These are phyloP conservation scores for Coleophoma crateriformis DNA, from an alignment of 2,329 filamentous ascomycete genomes.

Conservation along the genomic window DNA sequence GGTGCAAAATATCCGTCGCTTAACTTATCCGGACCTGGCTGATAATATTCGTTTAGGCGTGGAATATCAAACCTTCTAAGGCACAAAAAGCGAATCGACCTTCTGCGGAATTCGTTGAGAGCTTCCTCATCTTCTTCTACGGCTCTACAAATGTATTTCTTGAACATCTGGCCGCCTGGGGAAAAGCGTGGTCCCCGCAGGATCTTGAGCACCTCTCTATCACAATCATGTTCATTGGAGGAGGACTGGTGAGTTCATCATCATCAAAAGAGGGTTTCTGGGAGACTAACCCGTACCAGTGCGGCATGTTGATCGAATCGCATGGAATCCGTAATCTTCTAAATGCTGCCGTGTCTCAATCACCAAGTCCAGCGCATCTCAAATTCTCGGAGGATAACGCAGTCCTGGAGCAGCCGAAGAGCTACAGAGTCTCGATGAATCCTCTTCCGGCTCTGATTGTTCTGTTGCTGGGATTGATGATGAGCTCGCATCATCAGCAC, in stretches of 20 bases:
- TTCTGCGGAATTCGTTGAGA: slow-evolving; percentile 85
- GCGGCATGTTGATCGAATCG: slow-evolving; percentile 83
- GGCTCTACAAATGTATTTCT: slow-evolving; percentile 87
- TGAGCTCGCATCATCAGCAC: slow-evolving; percentile 75
- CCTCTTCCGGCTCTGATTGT: slow-evolving; percentile 85
- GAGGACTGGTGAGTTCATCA: slow-evolving; percentile 63
- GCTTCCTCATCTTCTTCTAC: slow-evolving; percentile 84
- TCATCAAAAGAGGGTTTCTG: slow-evolving; percentile 8
- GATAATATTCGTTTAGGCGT: slow-evolving; percentile 47
- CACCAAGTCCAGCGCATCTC: slow-evolving; percentile 40
- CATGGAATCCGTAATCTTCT: slow-evolving; percentile 61
- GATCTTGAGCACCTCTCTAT: slow-evolving; percentile 93
- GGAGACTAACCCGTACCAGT: slow-evolving; percentile 34
- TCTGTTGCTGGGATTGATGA: slow-evolving; percentile 84
- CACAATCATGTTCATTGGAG: slow-evolving; percentile 88
- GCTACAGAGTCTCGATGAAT: slow-evolving; percentile 75
- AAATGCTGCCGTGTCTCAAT: slow-evolving; percentile 34
- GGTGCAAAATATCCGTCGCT: slow-evolving; percentile 16
- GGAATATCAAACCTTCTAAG: slow-evolving; percentile 72
- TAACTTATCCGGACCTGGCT: slow-evolving; percentile 1
- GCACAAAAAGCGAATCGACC: slow-evolving; percentile 56
- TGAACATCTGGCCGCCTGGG: slow-evolving; percentile 76
- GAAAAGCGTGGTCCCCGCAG: slow-evolving; percentile 64
- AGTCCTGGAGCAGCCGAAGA: slow-evolving; percentile 52
- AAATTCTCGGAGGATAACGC: slow-evolving; percentile 36